Conservation (phyloP, 2,329 filamentous ascomycete species). For the Sporothrix sp. region DNA sequence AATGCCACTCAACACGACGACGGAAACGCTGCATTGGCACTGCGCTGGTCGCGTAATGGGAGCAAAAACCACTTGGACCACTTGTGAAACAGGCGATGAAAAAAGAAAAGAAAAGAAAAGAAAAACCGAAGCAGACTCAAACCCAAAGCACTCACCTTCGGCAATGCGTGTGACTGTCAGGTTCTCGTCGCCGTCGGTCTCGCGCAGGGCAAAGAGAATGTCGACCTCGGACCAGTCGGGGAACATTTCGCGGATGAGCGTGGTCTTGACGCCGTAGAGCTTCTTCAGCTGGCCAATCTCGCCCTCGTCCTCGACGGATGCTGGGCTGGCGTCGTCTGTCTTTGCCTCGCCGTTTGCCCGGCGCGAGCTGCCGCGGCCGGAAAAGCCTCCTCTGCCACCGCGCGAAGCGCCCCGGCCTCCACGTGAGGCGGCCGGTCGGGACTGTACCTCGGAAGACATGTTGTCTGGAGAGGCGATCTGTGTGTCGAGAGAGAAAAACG, state of each 20-base stretch:
- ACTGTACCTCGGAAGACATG: slow-evolving; percentile 96
- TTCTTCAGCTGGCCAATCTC: slow-evolving; percentile 89
- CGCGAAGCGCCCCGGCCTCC: slow-evolving; percentile 76
- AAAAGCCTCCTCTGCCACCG: slow-evolving; percentile 71
- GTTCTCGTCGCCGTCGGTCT: slow-evolving; percentile 71
- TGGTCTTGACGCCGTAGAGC: slow-evolving; percentile 70
- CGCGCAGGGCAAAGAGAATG: slow-evolving; percentile 83
- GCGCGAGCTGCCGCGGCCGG: slow-evolving; percentile 60
- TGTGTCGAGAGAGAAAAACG: neutral
- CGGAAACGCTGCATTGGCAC: neutral
- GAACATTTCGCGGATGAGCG: slow-evolving; percentile 84
- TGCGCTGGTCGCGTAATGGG: neutral
- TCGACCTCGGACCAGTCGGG: slow-evolving; percentile 93
- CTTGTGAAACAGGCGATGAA: neutral
- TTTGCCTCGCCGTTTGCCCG: slow-evolving; percentile 62
- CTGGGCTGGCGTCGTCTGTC: slow-evolving; percentile 43
- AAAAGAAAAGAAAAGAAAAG: neutral
- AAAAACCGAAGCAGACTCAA: neutral
- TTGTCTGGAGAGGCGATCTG: slow-evolving; percentile 34
- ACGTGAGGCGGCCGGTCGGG: slow-evolving; percentile 71
- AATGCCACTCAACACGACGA: neutral
- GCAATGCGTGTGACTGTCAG: slow-evolving; percentile 68
- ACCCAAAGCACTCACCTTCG: slow-evolving; percentile 48
- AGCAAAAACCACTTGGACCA: neutral
- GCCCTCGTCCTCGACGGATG: slow-evolving; percentile 67